Percentiles rank a stretch among this genome's conserved stretches.
Evolutionary conservation across 2,329 filamentous ascomycete species (phyloP).

Genomic region (Arthroderma sp.): DNA sequence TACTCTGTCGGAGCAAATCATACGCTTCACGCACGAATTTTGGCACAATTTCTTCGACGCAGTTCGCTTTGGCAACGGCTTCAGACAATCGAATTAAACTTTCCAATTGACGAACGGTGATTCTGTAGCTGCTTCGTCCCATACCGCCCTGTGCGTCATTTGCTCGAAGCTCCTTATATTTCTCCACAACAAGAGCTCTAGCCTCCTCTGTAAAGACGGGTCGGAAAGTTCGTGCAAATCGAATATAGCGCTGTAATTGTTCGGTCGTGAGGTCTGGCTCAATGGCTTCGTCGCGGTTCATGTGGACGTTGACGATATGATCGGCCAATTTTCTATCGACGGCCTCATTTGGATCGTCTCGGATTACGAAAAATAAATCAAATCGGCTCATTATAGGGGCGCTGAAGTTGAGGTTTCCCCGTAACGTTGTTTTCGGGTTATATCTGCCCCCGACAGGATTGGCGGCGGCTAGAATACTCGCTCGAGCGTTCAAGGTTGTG

Average conservation of each 20-base stretch:
- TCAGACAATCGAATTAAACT: conserved; percentile 90
- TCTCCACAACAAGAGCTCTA: conserved; percentile 69
- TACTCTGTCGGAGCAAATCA: conserved; percentile 80
- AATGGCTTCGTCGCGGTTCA: conserved; percentile 80
- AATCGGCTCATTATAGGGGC: conserved; percentile 99
- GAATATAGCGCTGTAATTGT: conserved; percentile 91
- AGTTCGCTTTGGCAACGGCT: conserved; percentile 97
- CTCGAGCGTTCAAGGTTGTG: conserved; percentile 88
- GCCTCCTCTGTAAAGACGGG: conserved; percentile 85
- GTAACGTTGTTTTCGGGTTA: conserved; percentile 85
- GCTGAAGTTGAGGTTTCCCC: conserved; percentile 95
- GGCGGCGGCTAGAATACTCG: conserved; percentile 86
- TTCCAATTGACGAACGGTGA: conserved; percentile 91
- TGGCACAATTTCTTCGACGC: conserved; percentile 74
- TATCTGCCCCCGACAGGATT: conserved; percentile 92
- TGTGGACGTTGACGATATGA: conserved; percentile 90
- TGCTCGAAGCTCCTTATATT: conserved; percentile 87
- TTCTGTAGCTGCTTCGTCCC: conserved; percentile 89
- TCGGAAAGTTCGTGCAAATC: conserved; percentile 87
- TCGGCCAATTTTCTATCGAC: conserved; percentile 83
- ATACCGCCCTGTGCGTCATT: conserved; percentile 91
- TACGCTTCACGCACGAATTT: conserved; percentile 85
- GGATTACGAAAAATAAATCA: conserved; percentile 93
- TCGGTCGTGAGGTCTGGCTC: conserved; percentile 91
- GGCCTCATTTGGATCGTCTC: conserved; percentile 89